Evolutionary conservation across 352 stramenopile species (phyloP), one percentile per base, ranked within the genome.

Genomic region (Discostella stelligera): DNA sequence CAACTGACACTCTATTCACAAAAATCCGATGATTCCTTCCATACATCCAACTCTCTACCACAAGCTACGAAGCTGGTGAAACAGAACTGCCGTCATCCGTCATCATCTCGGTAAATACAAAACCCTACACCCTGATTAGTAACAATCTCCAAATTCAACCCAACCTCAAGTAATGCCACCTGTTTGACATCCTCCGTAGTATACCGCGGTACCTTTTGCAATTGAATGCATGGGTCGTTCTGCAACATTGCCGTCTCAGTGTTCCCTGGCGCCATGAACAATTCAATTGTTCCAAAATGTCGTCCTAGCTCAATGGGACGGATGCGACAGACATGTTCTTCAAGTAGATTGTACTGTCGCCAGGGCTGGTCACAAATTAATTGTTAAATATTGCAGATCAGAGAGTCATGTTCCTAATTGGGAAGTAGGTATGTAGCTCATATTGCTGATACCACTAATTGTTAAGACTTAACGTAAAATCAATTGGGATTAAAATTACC

Each of bases 261-360:
- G 66, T 84, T 71, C 55, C 77, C 77, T 14, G 66, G 71, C 48
- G 77, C 77, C 30, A 39, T 2, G 49, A 25, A 84, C 50, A 84
- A 59, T 63, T 84, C 77, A 7, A 80, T 27, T 41, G 20, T 63
- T 13, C 79, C 79, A 66, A 83, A 85, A 10, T 32, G 54, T 49
- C 77, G 72, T 16, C 77, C 77, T 14, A 84, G 50, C 27, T 84
- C 77, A 11, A 84, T 30, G 0, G 77, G 77, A 21, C 77, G 61
- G 5, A 84, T 73, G 0, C 77, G 54, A 67, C 64, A 72, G 11
- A 71, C 77, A 67, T 84, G 77, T 55, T 84, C 77, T 59, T 84
- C 71, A 11, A 84, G 32, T 2, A 84, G 39, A 69, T 84, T 84
- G n/a, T 64, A 75, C 66, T 80, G 71, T n/a, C n/a, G n/a, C n/a